A percentile compares a stretch with the other conserved stretches of the same genome.
Evolutionary conservation across 108 stramenopile species (phyloP).

Genomic region (Chaetoceros tenuissimus): DNA sequence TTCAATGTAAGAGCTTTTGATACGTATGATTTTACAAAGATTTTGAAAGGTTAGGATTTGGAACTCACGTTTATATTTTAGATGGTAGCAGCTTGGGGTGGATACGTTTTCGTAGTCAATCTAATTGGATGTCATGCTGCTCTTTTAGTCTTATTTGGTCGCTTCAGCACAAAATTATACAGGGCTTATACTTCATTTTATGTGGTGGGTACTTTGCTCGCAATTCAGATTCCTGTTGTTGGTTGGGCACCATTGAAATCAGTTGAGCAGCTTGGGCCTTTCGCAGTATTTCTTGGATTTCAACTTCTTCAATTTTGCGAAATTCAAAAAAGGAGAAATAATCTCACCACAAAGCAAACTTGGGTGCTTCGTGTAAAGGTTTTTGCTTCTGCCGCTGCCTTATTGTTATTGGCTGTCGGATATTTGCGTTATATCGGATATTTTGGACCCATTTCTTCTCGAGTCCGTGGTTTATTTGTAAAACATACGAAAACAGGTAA

Average conservation of each 20-base stretch:
- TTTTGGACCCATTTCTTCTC: slow-evolving; percentile 86
- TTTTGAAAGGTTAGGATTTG: too few species aligned
- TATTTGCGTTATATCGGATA: slow-evolving; percentile 73
- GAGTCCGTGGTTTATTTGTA: slow-evolving; percentile 87
- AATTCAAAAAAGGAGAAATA: slow-evolving; percentile 16
- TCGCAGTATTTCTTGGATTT: slow-evolving; percentile 62
- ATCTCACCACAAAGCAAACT: slow-evolving; percentile 17
- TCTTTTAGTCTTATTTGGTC: slow-evolving; percentile 60
- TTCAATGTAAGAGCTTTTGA: slow-evolving; percentile 17
- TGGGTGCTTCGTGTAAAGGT: slow-evolving; percentile 58
- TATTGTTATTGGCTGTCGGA: slow-evolving; percentile 14
- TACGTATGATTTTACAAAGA: too few species aligned
- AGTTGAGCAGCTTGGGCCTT: slow-evolving; percentile 81
- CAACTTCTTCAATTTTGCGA: slow-evolving; percentile 61
- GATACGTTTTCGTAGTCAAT: slow-evolving; percentile 98
- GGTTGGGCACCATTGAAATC: slow-evolving; percentile 75
- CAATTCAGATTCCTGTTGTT: slow-evolving; percentile 88
- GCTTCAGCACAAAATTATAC: slow-evolving; percentile 81
- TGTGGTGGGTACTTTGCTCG: slow-evolving; percentile 81
- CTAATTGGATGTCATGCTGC: slow-evolving; percentile 87
- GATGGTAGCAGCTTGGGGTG: slow-evolving; percentile 99
- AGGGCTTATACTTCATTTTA: slow-evolving; percentile 89
- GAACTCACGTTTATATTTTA: slow-evolving; percentile 38
- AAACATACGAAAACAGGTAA: slow-evolving; percentile 91
- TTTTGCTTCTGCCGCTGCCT: slow-evolving; percentile 24